phyloP scores from a whole-genome alignment of 2,329 filamentous ascomycete genomes.

The Ceratocystis destructans region DNA sequence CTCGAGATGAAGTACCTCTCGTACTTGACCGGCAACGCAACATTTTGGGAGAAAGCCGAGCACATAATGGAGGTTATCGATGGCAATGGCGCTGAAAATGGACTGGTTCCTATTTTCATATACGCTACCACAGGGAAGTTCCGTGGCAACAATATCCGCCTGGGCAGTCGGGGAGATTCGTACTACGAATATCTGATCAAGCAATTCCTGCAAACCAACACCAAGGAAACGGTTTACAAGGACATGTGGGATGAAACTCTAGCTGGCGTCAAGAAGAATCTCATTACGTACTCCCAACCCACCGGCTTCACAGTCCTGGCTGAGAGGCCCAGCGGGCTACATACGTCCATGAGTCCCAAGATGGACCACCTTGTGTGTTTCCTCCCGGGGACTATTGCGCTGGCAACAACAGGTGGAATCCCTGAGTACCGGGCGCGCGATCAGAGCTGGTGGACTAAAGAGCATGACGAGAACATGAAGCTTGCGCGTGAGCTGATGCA shows the following conservation, averaged over 20 bases:
- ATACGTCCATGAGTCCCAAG: slow-evolving; percentile 57
- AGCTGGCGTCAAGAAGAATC: slow-evolving; percentile 73
- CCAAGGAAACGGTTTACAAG: slow-evolving; percentile 70
- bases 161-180: slow-evolving; percentile 88
- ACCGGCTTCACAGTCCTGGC: slow-evolving; percentile 78
- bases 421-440: slow-evolving; percentile 63
- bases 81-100: slow-evolving; percentile 62
- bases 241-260: slow-evolving; percentile 89
- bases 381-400: slow-evolving; percentile 87
- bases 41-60: slow-evolving; percentile 87
- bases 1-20: slow-evolving; percentile 95
- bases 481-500: slow-evolving; percentile 85
- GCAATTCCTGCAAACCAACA: slow-evolving; percentile 87
- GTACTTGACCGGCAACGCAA: slow-evolving; percentile 80
- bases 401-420: slow-evolving; percentile 69
- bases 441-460: slow-evolving; percentile 55
- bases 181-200: slow-evolving; percentile 99
- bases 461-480: slow-evolving; percentile 74
- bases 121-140: slow-evolving; percentile 68
- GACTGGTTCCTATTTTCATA: slow-evolving; percentile 84
- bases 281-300: slow-evolving; percentile 74
- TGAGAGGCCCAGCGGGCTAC: slow-evolving; percentile 65
- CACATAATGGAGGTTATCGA: slow-evolving; percentile 87
- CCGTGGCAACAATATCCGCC: slow-evolving; percentile 68
- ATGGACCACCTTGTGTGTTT: slow-evolving; percentile 99